phyloP scores from a whole-genome alignment of 2,329 filamentous ascomycete species.

The Nemania serpens region DNA sequence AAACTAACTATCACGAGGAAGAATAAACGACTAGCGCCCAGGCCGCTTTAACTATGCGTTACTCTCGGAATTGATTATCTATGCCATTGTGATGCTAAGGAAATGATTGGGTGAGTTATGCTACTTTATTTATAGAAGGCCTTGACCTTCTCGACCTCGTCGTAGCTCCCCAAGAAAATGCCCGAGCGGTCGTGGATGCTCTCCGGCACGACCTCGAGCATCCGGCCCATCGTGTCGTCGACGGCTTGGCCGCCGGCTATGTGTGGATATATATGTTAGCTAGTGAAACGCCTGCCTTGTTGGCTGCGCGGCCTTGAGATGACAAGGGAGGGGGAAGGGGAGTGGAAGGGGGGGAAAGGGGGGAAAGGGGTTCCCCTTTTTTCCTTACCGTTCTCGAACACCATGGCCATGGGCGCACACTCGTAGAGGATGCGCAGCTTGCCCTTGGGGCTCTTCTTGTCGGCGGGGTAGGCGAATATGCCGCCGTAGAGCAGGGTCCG shows the following conservation, averaged over 20 bases:
- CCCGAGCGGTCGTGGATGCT: constrained; percentile 94
- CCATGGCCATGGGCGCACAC: constrained; percentile 97
- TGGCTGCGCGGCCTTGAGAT: too few species aligned
- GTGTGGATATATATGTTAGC: constrained; percentile 15
- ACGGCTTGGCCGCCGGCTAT: constrained; percentile 89
- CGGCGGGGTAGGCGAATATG: constrained; percentile 95
- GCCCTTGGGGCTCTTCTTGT: constrained; percentile 98
- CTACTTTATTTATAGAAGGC: constrained; percentile 65
- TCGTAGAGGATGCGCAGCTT: constrained; percentile 98
- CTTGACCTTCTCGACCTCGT: constrained; percentile 96
- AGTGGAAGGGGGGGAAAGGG: background rate
- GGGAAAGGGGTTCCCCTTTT: too few species aligned
- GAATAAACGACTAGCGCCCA: too few species aligned
- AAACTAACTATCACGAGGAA: too few species aligned
- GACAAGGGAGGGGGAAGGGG: background rate
- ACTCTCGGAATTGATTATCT: too few species aligned
- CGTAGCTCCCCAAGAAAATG: constrained; percentile 93
- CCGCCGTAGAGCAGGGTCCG: constrained; percentile 93
- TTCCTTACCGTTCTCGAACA: constrained; percentile 91
- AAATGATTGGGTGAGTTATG: too few species aligned
- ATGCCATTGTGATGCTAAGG: too few species aligned
- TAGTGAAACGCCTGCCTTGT: too few species aligned
- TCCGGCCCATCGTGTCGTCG: constrained; percentile 86
- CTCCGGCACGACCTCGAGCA: constrained; percentile 87
- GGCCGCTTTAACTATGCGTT: too few species aligned